Evolutionary conservation across 148 eudicot genomes (phyloP).

Genomic region (Fagopyrum tataricum): DNA sequence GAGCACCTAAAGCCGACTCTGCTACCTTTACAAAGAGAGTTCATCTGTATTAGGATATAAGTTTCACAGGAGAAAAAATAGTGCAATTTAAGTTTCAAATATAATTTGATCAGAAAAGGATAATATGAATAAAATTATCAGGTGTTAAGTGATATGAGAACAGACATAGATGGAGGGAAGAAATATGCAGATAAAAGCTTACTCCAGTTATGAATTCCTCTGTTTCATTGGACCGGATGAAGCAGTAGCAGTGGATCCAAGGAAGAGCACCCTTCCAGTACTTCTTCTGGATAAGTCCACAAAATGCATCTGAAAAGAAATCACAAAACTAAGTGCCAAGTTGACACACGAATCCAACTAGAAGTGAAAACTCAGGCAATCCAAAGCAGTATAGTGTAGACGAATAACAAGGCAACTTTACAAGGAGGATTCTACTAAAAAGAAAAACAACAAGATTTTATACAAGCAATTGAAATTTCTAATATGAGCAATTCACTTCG

Average conservation of each 20-base stretch:
- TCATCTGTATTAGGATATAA: neutral
- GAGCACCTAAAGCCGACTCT: conserved; percentile 61
- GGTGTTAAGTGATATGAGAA: neutral
- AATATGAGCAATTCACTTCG: neutral
- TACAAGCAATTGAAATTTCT: neutral
- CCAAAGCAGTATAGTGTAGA: neutral
- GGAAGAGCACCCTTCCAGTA: conserved; percentile 83
- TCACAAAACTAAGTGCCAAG: neutral
- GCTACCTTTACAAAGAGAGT: conserved; percentile 46
- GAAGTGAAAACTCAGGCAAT: neutral
- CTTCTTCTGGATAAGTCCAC: conserved; percentile 47
- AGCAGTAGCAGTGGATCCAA: conserved; percentile 96
- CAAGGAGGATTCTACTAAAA: neutral
- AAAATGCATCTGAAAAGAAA: conserved; percentile 63
- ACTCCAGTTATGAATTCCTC: conserved; percentile 57
- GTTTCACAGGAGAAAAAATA: neutral
- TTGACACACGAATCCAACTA: conserved; percentile 1
- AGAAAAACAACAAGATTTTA: neutral
- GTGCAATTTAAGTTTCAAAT: neutral
- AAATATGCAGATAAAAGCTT: conserved; percentile 22
- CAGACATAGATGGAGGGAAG: neutral
- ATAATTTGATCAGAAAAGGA: neutral
- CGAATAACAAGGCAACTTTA: neutral
- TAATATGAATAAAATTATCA: neutral
- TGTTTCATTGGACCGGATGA: conserved; percentile 79